Conservation (phyloP, 306 rosid species). For the Purshia tridentata region DNA sequence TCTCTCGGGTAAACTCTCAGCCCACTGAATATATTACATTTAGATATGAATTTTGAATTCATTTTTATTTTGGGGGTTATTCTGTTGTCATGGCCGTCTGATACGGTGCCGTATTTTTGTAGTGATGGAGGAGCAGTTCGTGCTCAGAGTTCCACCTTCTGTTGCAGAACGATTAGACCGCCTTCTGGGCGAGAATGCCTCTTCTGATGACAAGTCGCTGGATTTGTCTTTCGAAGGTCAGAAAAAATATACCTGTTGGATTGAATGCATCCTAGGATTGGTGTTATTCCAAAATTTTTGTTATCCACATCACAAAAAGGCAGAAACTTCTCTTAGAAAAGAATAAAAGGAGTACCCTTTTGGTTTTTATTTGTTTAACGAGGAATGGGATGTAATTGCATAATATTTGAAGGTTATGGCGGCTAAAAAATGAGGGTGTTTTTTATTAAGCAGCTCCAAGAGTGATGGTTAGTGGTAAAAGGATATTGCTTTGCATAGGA, state of each 20-base stretch:
- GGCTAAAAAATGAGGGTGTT: not conserved
- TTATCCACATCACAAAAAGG: not conserved
- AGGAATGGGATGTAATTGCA: not conserved
- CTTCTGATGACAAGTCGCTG: slow-evolving; percentile 51
- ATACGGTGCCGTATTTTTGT: not conserved
- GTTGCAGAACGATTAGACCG: slow-evolving; percentile 55
- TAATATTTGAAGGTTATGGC: not conserved
- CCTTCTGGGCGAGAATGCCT: slow-evolving; percentile 37
- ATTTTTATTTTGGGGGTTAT: not conserved
- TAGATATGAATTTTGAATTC: not conserved
- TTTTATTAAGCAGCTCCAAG: not conserved
- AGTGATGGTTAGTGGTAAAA: not conserved
- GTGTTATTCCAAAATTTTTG: not conserved
- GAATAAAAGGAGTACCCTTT: not conserved
- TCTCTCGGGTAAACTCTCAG: not conserved
- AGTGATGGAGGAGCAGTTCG: slow-evolving; percentile 64
- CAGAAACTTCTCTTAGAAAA: not conserved
- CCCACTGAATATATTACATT: not conserved
- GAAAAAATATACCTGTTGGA: not conserved
- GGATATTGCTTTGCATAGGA: not conserved
- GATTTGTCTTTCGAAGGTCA: slow-evolving; percentile 49
- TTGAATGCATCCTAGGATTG: not conserved
- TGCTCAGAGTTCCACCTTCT: slow-evolving; percentile 55
- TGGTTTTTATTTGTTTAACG: not conserved
- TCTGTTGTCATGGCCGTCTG: not conserved